Evolutionary conservation across 352 stramenopile genomes (phyloP).

Genomic region (Plasmopara muralis): DNA sequence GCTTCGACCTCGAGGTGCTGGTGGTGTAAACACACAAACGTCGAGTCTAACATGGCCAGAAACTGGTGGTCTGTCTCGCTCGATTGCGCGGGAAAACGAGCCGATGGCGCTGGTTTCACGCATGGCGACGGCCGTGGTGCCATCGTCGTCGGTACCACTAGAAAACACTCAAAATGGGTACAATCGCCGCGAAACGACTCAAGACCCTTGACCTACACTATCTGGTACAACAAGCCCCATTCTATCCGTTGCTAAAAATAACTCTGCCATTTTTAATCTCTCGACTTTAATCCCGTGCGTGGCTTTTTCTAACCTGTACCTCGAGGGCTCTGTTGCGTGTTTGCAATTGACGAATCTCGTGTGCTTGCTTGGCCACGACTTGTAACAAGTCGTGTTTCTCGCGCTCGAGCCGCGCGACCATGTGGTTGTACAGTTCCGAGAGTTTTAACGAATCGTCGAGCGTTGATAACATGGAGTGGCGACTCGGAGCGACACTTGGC

Average conservation of each 20-base stretch:
- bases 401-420: constrained; percentile 58
- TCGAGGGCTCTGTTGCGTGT: constrained; percentile 70
- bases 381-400: constrained; percentile 74
- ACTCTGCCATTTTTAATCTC: no score
- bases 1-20: constrained; percentile 75
- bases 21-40: constrained; percentile 54
- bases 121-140: not conserved
- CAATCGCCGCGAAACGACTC: no score
- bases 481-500: constrained; percentile 26
- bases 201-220: no score
- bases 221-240: no score
- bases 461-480: constrained; percentile 37
- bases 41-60: constrained; percentile 67
- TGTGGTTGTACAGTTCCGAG: constrained; percentile 82
- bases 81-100: no score
- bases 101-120: no score
- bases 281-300: no score
- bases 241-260: no score
- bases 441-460: constrained; percentile 55
- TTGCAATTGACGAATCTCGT: constrained; percentile 74
- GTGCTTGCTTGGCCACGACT: constrained; percentile 53
- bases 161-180: no score
- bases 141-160: no score
- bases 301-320: constrained; percentile 40
- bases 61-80: constrained; percentile 34